Base-by-base conservation (phyloP, 805 yeast genomes). In the Starmerella ratchasimensis region DNA sequence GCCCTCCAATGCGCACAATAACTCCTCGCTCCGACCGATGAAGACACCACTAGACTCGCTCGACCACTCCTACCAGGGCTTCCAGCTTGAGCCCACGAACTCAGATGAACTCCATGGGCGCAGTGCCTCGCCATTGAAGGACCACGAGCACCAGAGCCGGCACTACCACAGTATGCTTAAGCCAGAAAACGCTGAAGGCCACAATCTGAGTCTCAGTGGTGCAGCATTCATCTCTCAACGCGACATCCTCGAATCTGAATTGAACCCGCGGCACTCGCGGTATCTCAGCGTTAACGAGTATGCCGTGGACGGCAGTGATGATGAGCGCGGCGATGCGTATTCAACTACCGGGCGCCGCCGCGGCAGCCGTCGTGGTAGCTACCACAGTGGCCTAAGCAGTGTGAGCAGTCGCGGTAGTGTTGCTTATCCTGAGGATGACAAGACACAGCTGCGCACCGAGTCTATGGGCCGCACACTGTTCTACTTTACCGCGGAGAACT, bases 401-500 rank as follows among this genome's bases (percentile, higher is more conserved):
- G 14, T 19, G n/a, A 14, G 13, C 6, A 18, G 16, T 5, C 9
- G 15, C 7, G n/a, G 9, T 6, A 9, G 10, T 9, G 7, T n/a
- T 6, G 18, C 33, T 6, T 11, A 7, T 11, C 28, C 28, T 4
- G 27, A 24, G n/a, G 27, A 24, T 24, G 27, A 24, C n/a, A 24
- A n/a, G 11, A 24, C 13, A 11, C 13, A 24, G 27, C 27, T 24
- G n/a, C n/a, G 13, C 11, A 17, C 27, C 4, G 37, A 19, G 15
- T 42, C 48, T 5, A 19, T 30, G 11, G 55, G 55, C 10, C 42
- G 55, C 4, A 37, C 55, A 1, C 36, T 50, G n/a, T 49, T 48
- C 24, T 31, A 27, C 10, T 51, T 51, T 23, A 28, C 28, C 6
- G 15, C 43, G 4, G 15, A 28, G 5, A 31, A 33, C 20, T 28